These are phyloP conservation scores for Hypoxylon sp. DNA, from an alignment of 2,329 filamentous ascomycete genomes.

Conservation along the genomic window DNA sequence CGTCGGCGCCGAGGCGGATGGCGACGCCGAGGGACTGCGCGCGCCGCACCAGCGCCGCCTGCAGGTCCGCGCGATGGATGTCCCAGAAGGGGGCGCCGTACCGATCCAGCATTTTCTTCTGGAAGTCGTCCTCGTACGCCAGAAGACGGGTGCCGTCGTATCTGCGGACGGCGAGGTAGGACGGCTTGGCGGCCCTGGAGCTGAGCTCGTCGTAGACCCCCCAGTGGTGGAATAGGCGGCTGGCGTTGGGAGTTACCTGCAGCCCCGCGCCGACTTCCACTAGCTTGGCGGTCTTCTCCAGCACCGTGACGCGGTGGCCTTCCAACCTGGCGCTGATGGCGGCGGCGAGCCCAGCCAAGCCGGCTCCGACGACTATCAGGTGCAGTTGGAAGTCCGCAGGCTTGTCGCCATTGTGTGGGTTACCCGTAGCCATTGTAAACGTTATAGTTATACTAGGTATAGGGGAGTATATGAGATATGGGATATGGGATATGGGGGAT, in stretches of 20 bases:
- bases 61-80: constrained; percentile 57
- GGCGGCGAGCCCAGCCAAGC: constrained; percentile 38
- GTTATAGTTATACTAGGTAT: not conserved
- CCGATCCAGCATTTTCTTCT: constrained; percentile 34
- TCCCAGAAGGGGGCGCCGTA: constrained; percentile 57
- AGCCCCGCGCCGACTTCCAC: constrained; percentile 37
- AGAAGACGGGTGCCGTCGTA: constrained; percentile 36
- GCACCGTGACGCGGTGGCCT: constrained; percentile 35
- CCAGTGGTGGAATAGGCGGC: constrained; percentile 36
- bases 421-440: constrained; percentile 15
- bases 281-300: constrained; percentile 36
- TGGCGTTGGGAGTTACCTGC: constrained; percentile 40
- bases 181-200: constrained; percentile 29
- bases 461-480: no score
- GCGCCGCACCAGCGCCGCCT: constrained; percentile 34
- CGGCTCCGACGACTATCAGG: constrained; percentile 38
- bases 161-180: constrained; percentile 37
- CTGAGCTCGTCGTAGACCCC: constrained; percentile 36
- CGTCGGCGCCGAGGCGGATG: constrained; percentile 32
- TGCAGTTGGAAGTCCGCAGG: constrained; percentile 26
- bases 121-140: constrained; percentile 34
- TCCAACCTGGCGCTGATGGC: constrained; percentile 38
- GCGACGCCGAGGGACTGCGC: constrained; percentile 35
- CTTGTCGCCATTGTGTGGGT: constrained; percentile 9
- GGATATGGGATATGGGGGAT: no score